Evolutionary conservation across 768 basidiomycete species (phyloP).

Genomic region (Amyloporia xantha): DNA sequence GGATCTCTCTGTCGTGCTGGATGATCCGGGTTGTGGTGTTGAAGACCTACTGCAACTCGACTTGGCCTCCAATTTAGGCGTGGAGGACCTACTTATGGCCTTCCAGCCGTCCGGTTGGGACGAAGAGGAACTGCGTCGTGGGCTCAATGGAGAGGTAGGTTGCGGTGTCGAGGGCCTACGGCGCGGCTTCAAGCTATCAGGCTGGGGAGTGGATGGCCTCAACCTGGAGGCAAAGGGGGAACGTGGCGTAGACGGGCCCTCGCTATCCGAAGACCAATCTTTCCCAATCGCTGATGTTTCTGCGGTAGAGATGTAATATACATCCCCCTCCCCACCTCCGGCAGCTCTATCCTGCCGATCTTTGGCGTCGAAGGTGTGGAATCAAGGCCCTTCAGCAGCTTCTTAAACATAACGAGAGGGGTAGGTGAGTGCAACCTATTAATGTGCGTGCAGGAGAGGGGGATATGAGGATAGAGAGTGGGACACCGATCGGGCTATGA

Average conservation of each 20-base stretch:
- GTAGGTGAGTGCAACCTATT: not conserved
- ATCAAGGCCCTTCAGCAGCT: slow-evolving; percentile 3
- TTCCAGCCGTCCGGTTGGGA: slow-evolving; percentile 1
- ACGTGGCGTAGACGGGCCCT: slow-evolving; percentile 7
- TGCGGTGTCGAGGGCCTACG: slow-evolving; percentile 8
- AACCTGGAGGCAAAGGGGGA: slow-evolving; percentile 9
- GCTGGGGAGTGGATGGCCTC: slow-evolving; percentile 4
- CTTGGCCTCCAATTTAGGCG: not conserved
- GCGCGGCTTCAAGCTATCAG: slow-evolving; percentile 1
- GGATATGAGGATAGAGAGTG: not conserved
- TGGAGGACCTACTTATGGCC: not conserved
- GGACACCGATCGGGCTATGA: not conserved
- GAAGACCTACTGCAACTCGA: slow-evolving; percentile 1
- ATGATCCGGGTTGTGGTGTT: slow-evolving; percentile 2
- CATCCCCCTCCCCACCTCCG: slow-evolving; percentile 7
- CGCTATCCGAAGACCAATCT: slow-evolving; percentile 14
- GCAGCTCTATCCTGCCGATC: slow-evolving; percentile 9
- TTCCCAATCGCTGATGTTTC: slow-evolving; percentile 4
- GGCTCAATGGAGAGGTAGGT: slow-evolving; percentile 8
- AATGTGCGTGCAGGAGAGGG: not conserved
- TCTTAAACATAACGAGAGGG: slow-evolving; percentile 7
- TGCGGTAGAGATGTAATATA: slow-evolving; percentile 1
- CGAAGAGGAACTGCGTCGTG: slow-evolving; percentile 7
- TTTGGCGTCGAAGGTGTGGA: slow-evolving; percentile 13
- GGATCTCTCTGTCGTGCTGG: not conserved